phyloP scores from a whole-genome alignment of 1,139 yeast genomes.

The Taphrina populina region DNA sequence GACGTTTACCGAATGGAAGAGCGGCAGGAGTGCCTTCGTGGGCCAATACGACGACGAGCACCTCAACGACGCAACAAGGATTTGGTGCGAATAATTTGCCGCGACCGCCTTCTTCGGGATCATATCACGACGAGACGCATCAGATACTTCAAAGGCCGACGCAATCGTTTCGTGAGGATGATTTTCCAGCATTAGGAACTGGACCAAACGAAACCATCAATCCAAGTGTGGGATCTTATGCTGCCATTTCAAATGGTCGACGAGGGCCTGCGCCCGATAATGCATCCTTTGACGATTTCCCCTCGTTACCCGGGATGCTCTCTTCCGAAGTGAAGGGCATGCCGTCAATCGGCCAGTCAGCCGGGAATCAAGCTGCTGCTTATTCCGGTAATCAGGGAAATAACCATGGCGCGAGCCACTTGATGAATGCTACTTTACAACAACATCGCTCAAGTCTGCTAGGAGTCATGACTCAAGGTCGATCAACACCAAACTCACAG shows the following conservation, averaged over 20 bases:
- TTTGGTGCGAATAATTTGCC: constrained; percentile 6
- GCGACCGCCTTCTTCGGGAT: constrained; percentile 15
- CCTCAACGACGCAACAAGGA: neutral
- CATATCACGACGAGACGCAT: constrained; percentile 12
- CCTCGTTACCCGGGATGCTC: constrained; percentile 24
- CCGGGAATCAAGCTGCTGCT: constrained; percentile 3
- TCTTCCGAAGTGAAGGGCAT: constrained; percentile 12
- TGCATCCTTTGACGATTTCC: constrained; percentile 21
- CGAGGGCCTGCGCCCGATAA: constrained; percentile 21
- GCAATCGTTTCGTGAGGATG: constrained; percentile 23
- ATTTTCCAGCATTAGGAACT: constrained; percentile 30
- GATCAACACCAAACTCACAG: constrained; percentile 12
- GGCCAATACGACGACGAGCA: constrained; percentile 13
- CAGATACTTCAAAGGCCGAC: constrained; percentile 17
- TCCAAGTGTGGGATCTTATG: neutral
- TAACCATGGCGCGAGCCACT: neutral
- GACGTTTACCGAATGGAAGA: constrained; percentile 17
- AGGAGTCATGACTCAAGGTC: constrained; percentile 32
- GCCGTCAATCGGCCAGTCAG: constrained; percentile 6
- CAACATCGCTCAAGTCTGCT: constrained; percentile 25
- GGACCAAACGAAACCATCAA: neutral
- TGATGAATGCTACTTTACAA: constrained; percentile 13
- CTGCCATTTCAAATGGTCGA: constrained; percentile 12
- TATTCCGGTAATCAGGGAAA: neutral
- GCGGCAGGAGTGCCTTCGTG: constrained; percentile 14